A percentile compares a stretch with the other conserved stretches of the same genome.
These are phyloP conservation scores for Syncephalastrum sp. DNA, from an alignment of 371 early-diverging fungal species.

Conservation along the genomic window DNA sequence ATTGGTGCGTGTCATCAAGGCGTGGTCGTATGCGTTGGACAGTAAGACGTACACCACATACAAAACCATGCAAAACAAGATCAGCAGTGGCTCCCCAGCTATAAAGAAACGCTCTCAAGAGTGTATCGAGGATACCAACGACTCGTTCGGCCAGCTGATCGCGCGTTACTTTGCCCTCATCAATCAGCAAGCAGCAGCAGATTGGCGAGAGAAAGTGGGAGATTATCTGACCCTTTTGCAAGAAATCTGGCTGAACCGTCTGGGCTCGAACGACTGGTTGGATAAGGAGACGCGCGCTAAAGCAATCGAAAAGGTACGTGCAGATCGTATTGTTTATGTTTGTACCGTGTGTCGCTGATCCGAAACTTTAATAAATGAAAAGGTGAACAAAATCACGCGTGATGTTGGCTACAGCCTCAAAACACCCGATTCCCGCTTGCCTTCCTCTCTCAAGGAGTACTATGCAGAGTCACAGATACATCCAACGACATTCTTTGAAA, in stretches of 20 bases:
- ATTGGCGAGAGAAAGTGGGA: conserved; percentile 34
- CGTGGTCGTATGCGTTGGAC: conserved; percentile 10
- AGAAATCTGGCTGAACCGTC: conserved; percentile 33
- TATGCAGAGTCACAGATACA: conserved; percentile 35
- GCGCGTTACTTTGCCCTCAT: conserved; percentile 57
- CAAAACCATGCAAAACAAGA: conserved; percentile 18
- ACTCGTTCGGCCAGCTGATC: conserved; percentile 45
- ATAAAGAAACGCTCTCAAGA: conserved; percentile 40
- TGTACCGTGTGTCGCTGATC: no score
- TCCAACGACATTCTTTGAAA: conserved; percentile 39
- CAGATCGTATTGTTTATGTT: no score
- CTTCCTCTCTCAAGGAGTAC: conserved; percentile 40
- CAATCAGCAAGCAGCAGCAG: conserved; percentile 18
- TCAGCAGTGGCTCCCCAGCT: conserved; percentile 30
- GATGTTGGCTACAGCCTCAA: conserved; percentile 52
- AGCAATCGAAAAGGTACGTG: conserved; percentile 49
- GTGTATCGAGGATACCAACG: conserved; percentile 43
- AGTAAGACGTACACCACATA: conserved; percentile 14
- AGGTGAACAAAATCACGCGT: conserved; percentile 28
- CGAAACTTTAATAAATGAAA: background rate
- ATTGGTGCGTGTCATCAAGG: conserved; percentile 3
- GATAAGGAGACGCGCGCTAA: conserved; percentile 44
- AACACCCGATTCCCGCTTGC: conserved; percentile 46
- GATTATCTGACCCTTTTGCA: conserved; percentile 34
- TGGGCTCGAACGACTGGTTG: conserved; percentile 49